These are phyloP conservation scores for Magnusiomyces clavatus DNA, from an alignment of 1,139 yeast species.

Conservation along the genomic window DNA sequence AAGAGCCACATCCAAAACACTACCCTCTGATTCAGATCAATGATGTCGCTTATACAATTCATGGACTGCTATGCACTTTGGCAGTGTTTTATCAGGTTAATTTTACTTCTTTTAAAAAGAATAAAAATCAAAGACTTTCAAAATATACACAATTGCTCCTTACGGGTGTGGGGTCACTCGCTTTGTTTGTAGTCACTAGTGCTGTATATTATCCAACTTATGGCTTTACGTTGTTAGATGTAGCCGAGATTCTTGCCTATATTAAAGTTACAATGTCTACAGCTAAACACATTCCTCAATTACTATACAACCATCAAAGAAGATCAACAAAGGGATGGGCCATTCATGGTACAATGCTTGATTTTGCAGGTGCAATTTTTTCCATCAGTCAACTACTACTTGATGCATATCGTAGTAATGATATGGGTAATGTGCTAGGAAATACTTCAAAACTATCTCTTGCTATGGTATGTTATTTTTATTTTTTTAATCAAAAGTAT, in stretches of 20 bases:
- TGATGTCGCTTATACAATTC: conserved; percentile 39
- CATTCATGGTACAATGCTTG: conserved; percentile 42
- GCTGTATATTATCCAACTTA: conserved; percentile 5
- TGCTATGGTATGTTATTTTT: conserved; percentile 11
- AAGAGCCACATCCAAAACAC: conserved; percentile 13
- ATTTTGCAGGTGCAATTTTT: conserved; percentile 47
- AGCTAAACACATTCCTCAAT: conserved; percentile 56
- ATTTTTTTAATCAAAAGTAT: no score
- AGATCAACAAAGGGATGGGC: conserved; percentile 54
- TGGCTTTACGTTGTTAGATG: conserved; percentile 14
- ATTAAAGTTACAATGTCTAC: conserved; percentile 50
- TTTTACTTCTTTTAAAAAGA: conserved; percentile 30
- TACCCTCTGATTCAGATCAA: conserved; percentile 39
- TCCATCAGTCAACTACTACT: conserved; percentile 43
- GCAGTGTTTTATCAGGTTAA: conserved; percentile 34
- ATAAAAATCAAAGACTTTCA: conserved; percentile 26
- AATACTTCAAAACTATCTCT: conserved; percentile 12
- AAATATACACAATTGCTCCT: conserved; percentile 20
- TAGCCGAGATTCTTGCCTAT: conserved; percentile 40
- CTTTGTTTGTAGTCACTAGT: conserved; percentile 8
- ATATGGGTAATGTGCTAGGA: conserved; percentile 16
- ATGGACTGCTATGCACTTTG: conserved; percentile 35
- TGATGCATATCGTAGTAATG: conserved; percentile 30
- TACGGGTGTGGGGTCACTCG: conserved; percentile 15
- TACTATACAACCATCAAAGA: conserved; percentile 45